Conservation (phyloP, 2,329 filamentous ascomycete species). For the Botrytis paeoniae region DNA sequence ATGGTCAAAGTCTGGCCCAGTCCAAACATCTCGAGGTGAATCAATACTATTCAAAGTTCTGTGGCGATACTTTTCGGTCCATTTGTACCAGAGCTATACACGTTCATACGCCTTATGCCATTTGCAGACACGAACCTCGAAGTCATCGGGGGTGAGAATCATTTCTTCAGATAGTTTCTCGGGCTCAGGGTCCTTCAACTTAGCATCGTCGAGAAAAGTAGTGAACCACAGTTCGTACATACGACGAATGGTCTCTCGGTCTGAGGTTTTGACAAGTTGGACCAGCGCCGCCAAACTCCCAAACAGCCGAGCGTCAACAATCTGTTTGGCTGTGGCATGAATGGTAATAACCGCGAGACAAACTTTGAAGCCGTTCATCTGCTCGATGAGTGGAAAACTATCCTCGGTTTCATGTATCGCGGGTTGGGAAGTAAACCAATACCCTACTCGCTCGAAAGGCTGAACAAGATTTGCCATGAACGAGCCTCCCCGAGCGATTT, state of each 20-base stretch:
- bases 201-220: background rate
- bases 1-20: too few relatives aligned
- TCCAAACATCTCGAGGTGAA: background rate
- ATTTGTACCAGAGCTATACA: background rate
- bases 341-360: background rate
- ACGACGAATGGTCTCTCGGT: background rate
- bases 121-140: background rate
- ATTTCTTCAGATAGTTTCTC: background rate
- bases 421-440: too few relatives aligned
- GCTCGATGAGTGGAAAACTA: background rate
- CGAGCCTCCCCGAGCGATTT: background rate
- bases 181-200: background rate
- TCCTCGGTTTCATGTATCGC: rapidly evolving
- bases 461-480: background rate
- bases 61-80: background rate
- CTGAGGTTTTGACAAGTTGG: background rate
- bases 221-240: background rate
- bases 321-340: background rate
- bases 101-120: background rate
- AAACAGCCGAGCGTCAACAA: background rate
- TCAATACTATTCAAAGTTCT: background rate
- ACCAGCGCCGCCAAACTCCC: background rate
- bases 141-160: background rate
- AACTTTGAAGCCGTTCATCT: background rate
- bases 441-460: rapidly evolving